Percentiles rank a stretch among this genome's conserved stretches.
phyloP scores from a whole-genome alignment of 2,329 filamentous ascomycete species.

The Arachnomyces sp. region DNA sequence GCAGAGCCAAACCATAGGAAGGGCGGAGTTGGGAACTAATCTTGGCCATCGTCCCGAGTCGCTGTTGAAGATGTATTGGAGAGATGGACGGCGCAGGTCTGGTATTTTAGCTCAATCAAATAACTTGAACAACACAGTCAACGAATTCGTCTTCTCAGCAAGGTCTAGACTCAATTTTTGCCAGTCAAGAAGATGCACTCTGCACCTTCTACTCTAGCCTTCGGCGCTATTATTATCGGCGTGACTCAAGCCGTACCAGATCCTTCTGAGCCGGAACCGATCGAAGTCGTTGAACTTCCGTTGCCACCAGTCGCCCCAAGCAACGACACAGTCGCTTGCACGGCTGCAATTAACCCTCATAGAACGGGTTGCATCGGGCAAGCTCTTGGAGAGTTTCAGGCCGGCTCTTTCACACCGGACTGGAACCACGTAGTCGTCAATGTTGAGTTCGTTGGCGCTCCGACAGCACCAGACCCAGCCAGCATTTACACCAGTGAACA shows the following conservation, averaged over 20 bases:
- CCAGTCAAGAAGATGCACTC: no score
- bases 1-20: no score
- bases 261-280: constrained; percentile 26
- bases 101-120: no score
- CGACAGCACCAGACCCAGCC: constrained; percentile 29
- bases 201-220: no score
- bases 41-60: no score
- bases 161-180: no score
- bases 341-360: constrained; percentile 24
- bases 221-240: no score
- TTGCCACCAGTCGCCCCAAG: constrained; percentile 29
- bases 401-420: constrained; percentile 35
- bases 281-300: constrained; percentile 29
- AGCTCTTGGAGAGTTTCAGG: constrained; percentile 17
- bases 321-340: constrained; percentile 25
- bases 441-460: constrained; percentile 38
- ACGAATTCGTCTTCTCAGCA: no score
- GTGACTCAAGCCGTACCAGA: not conserved
- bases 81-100: no score
- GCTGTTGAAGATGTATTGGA: no score
- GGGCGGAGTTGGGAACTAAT: no score
- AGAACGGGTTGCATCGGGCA: constrained; percentile 36
- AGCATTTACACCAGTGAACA: constrained; percentile 39
- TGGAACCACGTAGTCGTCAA: constrained; percentile 36
- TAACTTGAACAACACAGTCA: no score